Evolutionary conservation across 257 asterid genomes (phyloP), one percentile per base, ranked within the genome.

Genomic region (Nicotiana tabacum): DNA sequence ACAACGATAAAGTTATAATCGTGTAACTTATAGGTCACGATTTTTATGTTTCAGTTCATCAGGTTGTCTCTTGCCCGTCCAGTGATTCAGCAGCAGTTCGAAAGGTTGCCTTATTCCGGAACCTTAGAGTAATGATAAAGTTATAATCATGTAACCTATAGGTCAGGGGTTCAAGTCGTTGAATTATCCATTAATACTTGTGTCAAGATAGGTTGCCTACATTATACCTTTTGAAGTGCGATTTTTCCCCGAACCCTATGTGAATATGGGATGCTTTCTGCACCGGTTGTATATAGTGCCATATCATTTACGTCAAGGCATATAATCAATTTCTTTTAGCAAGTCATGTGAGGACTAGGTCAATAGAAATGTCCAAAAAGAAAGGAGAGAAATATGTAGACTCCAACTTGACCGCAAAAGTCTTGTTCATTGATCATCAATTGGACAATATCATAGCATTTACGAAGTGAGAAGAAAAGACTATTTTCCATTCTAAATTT

Each of bases 341-440:
- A 51, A 24, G 17, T 7, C 65, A 5, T 72, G 64, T 6, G 37
- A 24, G 61, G 79, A 48, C 79, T 72, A 48, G 39, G 79, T 48
- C 79, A 46, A 46, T 48, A 24, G 61, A 72, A 72, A 72, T 72
- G 79, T 48, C 51, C 61, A 72, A 72, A n/a, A 48, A 72, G 79
- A 48, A 72, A 13, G 65, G 13, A 12, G 24, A 72, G 61, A 46
- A 12, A 6, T 43, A 21, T 43, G 79, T 72, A 24, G 79, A 72
- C 79, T 48, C 39, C 9, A 24, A 46, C 39, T 46, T 46, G 62
- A 74, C 79, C 79, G 51, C 79, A 24, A 13, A 53, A 46, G 15
- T 74, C 79, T 51, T 27, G n/a, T 48, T 48, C 39, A 72, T 72
- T 24, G 24, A 46, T 46, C 24, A 72, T 53, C 37, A 11, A 72